Percentiles rank a stretch among this genome's conserved stretches.
Conservation (phyloP, 1,284 basidiomycete genomes). For the Naganishia sp. region DNA sequence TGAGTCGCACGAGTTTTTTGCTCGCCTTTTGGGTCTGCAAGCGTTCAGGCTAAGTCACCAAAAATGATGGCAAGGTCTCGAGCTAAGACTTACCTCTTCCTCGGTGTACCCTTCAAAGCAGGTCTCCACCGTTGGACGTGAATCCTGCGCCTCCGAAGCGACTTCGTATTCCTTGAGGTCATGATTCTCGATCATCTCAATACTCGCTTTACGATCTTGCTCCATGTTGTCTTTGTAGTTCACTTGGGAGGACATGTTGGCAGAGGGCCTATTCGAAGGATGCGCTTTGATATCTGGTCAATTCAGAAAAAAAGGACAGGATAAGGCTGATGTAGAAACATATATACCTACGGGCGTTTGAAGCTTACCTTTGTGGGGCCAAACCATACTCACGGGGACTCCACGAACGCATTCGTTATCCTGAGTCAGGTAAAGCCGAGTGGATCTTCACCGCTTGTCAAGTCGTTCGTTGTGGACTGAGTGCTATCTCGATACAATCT, state of each 20-base stretch:
- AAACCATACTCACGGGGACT: too few relatives aligned
- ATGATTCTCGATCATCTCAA: slow-evolving; percentile 30
- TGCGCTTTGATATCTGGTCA: too few relatives aligned
- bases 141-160: slow-evolving; percentile 12
- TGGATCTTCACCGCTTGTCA: too few relatives aligned
- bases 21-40: slow-evolving; percentile 10
- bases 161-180: slow-evolving; percentile 13
- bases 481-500: too few relatives aligned
- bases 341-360: not conserved
- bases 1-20: slow-evolving; percentile 27
- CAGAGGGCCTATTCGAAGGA: too few relatives aligned
- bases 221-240: slow-evolving; percentile 5
- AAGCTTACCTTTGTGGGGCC: not conserved
- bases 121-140: slow-evolving; percentile 13
- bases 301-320: not conserved
- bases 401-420: too few relatives aligned
- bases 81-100: slow-evolving; percentile 10
- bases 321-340: not conserved
- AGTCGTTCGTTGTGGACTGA: too few relatives aligned
- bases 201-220: slow-evolving; percentile 19
- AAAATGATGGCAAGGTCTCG: not conserved
- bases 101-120: slow-evolving; percentile 28
- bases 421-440: too few relatives aligned
- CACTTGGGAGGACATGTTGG: slow-evolving; percentile 12
- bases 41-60: not conserved